These are phyloP conservation scores for Entoloma clypeatum DNA, from an alignment of 1,284 basidiomycete species.

Conservation along the genomic window DNA sequence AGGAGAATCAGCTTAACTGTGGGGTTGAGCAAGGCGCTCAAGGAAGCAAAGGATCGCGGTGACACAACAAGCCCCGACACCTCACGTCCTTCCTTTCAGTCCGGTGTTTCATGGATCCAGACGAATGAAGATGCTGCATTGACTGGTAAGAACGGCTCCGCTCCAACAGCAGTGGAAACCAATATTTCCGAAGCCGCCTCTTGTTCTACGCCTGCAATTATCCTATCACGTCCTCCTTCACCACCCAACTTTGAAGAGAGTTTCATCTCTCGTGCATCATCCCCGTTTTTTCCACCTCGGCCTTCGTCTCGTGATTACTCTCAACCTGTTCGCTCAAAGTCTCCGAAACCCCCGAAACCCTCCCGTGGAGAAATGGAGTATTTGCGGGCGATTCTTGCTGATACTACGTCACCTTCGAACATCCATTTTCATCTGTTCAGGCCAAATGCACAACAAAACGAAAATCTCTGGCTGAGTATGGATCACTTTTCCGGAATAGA, in stretches of 20 bases:
- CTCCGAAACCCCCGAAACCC: constrained; percentile 49
- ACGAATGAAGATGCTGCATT: constrained; percentile 2
- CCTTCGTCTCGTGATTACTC: constrained; percentile 17
- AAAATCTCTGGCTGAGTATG: constrained; percentile 47
- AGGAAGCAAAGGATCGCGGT: constrained; percentile 31
- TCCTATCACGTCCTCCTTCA: constrained; percentile 13
- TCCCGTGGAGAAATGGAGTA: constrained; percentile 56
- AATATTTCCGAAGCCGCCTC: constrained; percentile 7
- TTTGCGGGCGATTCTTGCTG: constrained; percentile 61
- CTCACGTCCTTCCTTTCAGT: constrained; percentile 4
- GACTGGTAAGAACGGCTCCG: constrained; percentile 6
- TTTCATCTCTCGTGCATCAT: constrained; percentile 13
- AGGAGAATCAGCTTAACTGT: constrained; percentile 56
- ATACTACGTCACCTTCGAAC: constrained; percentile 37
- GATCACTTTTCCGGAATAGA: constrained; percentile 56
- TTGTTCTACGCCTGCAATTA: constrained; percentile 8
- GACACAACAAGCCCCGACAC: constrained; percentile 25
- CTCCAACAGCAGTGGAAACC: constrained; percentile 2
- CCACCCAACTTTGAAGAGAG: constrained; percentile 13
- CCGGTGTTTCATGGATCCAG: constrained; percentile 2
- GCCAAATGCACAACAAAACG: constrained; percentile 26
- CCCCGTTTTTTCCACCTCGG: constrained; percentile 9
- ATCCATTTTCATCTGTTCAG: constrained; percentile 45
- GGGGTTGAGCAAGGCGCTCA: constrained; percentile 35
- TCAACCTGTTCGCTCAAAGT: constrained; percentile 35